A percentile compares a stretch with the other conserved stretches of the same genome.
These are phyloP conservation scores for Allantophomopsis cytisporea DNA, from an alignment of 2,329 filamentous ascomycete genomes.

Conservation along the genomic window DNA sequence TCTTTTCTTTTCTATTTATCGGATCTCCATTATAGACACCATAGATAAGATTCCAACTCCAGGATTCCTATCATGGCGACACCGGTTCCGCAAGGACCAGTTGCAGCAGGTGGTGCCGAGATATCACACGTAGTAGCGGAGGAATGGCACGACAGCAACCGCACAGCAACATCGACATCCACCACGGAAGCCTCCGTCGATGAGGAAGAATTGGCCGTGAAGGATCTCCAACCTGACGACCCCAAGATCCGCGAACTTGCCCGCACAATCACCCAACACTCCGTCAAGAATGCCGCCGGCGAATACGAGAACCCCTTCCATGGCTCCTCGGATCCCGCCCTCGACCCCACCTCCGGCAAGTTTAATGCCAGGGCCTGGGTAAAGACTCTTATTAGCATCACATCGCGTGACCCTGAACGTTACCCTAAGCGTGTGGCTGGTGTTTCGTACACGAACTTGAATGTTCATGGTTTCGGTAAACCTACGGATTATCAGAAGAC, in stretches of 20 bases:
- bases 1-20: no score
- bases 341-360: conserved; percentile 37
- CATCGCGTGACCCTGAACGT: conserved; percentile 36
- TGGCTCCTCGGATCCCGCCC: conserved; percentile 30
- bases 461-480: conserved; percentile 54
- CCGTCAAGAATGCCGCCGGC: conserved; percentile 9
- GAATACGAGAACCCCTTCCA: conserved; percentile 34
- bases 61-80: no score
- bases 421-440: conserved; percentile 44
- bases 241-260: conserved; percentile 12
- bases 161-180: no score
- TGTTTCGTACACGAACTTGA: conserved; percentile 53
- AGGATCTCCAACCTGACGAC: conserved; percentile 1
- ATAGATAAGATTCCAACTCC: no score
- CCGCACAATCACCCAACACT: conserved; percentile 11
- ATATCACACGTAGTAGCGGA: no score
- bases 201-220: no score
- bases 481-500: conserved; percentile 59
- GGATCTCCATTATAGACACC: no score
- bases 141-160: no score
- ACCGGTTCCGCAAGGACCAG: no score
- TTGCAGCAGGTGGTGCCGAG: no score
- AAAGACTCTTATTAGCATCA: conserved; percentile 35
- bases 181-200: no score
- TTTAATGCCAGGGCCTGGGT: conserved; percentile 46